Base-by-base conservation (phyloP, 164 flowering plant species). In the Nymphaea thermarum region DNA sequence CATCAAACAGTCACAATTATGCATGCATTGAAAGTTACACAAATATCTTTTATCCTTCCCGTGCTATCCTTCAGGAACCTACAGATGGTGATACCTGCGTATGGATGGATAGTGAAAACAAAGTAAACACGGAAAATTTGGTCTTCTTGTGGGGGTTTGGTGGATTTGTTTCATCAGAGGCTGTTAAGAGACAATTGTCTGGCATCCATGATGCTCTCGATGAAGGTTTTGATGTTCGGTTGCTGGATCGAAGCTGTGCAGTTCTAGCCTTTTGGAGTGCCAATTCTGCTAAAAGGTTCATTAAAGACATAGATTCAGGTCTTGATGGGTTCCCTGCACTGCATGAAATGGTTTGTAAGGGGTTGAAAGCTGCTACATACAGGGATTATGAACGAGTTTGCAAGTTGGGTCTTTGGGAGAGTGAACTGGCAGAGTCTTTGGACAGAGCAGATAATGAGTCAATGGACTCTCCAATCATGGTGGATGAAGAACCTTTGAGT, bases 131-230 rank as follows among this genome's bases (percentile, higher is more conserved):
- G 41, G 74, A 80, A 41, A 76, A 84, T 75, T 25, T 88, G 72
- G 79, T 86, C 67, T 87, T 92, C 82, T 63, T 92, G 69, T 88
- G 98, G 98, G 96, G 98, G 62, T 86, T 89, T 57, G 67, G 78
- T 60, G 41, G 57, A 66, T 80, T 82, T 63, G 67, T 77, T 43
- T 78, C 93, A 10, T 84, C 86, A 11, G 77, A 74, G 62, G 71
- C 17, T 67, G 77, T 90, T 69, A 88, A 82, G 71, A 70, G 63
- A 65, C 66, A 72, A 43, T 85, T 93, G 3, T 68, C 44, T 60
- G 81, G 68, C 63, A 73, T 83, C 45, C 91, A 86, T 71, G 72
- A 79, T 5, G 81, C 80, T 36, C 84, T 87, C 11, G 80, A 41
- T 25, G 63, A 73, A 64, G 89, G 84, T 43, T 90, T 88, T 77